Base-by-base conservation (phyloP, 208 protist species). In the Leishmania guyanensis region DNA sequence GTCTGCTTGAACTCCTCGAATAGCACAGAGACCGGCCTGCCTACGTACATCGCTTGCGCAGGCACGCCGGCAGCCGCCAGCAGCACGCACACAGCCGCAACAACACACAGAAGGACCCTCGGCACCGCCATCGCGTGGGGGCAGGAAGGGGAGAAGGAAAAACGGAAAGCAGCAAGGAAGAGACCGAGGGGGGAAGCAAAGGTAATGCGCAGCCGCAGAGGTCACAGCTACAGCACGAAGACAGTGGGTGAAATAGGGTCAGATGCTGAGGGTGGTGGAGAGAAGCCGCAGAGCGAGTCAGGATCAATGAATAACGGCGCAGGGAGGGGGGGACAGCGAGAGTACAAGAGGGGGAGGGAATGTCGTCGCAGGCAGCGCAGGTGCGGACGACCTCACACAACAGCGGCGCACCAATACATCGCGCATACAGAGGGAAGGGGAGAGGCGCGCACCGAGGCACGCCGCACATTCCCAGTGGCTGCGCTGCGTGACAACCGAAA, bases 1-100 rank as follows among this genome's bases (percentile, higher is more conserved):
- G 66, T 58, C 39, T 56, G 33, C 81, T 92, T 92, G 86, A 90
- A 92, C 56, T 71, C 80, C 75, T 84, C 75, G 43, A 90, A 92
- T 65, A 84, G 80, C 58, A 56, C 74, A 69, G 73, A 60, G 26
- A 80, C 76, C 22, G 80, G 33, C 60, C 70, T 78, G 48, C 65
- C 66, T 22, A 75, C 71, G 75, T 84, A 58, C 36, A 89, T 68
- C 26, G 78, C 80, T 6, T 69, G 65, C 78, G 66, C 79, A 5
- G 81, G 53, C 51, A 71, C 53, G n/a, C 36, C 14, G 36, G 73
- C 73, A 58, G 74, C 60, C 46, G 73, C 80, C 26, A 85, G 79
- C 66, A 89, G 50, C 71, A 80, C 77, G 74, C 72, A 85, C 78
- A 84, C 77, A 36, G 46, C 80, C n/a, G 80, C 80, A 36, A 77